phyloP scores from a whole-genome alignment of 73 alveolate genomes.

The Uronychia binucleata region DNA sequence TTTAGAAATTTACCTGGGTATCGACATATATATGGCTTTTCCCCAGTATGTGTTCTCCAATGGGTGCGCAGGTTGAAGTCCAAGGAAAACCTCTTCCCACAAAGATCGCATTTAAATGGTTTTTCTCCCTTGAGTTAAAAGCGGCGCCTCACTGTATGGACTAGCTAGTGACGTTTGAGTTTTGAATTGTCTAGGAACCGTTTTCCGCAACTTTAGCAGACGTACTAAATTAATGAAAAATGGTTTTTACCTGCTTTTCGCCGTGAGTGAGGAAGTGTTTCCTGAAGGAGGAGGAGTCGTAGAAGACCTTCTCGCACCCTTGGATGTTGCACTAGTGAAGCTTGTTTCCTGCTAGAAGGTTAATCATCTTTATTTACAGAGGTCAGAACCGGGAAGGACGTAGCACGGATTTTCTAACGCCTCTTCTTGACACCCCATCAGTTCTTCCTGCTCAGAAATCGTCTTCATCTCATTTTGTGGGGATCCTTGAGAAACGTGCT shows the following conservation, averaged over 20 bases:
- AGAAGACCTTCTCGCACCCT: conserved; percentile 64
- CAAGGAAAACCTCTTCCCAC: conserved; percentile 84
- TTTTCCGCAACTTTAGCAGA: conserved; percentile 85
- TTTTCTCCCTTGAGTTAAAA: conserved; percentile 76
- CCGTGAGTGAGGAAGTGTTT: conserved; percentile 80
- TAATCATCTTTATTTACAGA: no score
- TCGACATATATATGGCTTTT: conserved; percentile 88
- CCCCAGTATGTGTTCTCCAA: conserved; percentile 92
- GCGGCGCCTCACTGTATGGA: conserved; percentile 64
- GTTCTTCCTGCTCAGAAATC: no score
- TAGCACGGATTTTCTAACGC: no score
- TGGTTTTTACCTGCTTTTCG: conserved; percentile 54
- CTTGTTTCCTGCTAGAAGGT: no score
- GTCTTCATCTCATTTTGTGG: no score
- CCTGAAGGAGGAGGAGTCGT: conserved; percentile 63
- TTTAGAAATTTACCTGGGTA: conserved; percentile 38
- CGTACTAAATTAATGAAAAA: conserved; percentile 14
- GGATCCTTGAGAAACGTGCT: no score
- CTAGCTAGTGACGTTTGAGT: conserved; percentile 88
- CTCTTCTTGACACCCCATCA: no score
- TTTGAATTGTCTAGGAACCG: conserved; percentile 88
- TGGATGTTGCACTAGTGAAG: conserved; percentile 44
- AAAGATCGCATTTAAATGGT: conserved; percentile 86
- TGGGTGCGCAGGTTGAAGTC: conserved; percentile 90
- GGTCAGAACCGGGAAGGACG: no score